phyloP scores from a whole-genome alignment of 768 basidiomycete species.

The Tephrocybe sp. region DNA sequence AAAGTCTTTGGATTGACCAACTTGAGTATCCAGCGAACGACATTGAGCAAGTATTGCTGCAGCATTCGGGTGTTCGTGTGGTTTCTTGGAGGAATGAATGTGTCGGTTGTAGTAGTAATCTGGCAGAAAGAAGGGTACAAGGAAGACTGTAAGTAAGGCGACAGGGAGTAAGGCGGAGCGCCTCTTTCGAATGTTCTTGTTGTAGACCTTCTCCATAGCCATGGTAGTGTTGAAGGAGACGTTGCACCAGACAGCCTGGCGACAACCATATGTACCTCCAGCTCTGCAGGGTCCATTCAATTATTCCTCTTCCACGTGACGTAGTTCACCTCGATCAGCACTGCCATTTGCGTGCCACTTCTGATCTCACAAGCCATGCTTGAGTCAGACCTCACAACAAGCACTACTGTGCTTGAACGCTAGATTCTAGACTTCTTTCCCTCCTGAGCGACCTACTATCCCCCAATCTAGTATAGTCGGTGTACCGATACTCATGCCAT shows the following conservation, averaged over 20 bases:
- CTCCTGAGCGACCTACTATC: neutral
- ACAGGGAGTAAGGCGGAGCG: neutral
- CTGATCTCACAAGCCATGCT: too few relatives aligned
- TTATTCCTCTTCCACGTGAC: too few relatives aligned
- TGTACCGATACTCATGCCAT: too few relatives aligned
- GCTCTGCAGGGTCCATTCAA: neutral
- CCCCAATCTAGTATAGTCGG: too few relatives aligned
- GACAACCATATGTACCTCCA: neutral
- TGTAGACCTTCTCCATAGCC: neutral
- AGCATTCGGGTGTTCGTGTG: slow-evolving; percentile 16
- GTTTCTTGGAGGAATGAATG: neutral
- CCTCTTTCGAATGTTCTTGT: too few relatives aligned
- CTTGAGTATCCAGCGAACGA: slow-evolving; percentile 33
- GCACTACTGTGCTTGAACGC: too few relatives aligned
- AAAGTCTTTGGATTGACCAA: slow-evolving; percentile 48
- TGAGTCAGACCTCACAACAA: too few relatives aligned
- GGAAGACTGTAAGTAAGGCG: neutral
- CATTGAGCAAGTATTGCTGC: slow-evolving; percentile 41
- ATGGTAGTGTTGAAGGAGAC: neutral
- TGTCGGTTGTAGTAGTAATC: slow-evolving; percentile 3
- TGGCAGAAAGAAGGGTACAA: neutral
- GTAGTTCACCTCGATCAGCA: too few relatives aligned
- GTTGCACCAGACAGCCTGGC: neutral
- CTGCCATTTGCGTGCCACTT: too few relatives aligned
- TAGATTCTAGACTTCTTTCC: neutral